phyloP scores from a whole-genome alignment of 768 basidiomycete species.

The Boletus sensibilis region DNA sequence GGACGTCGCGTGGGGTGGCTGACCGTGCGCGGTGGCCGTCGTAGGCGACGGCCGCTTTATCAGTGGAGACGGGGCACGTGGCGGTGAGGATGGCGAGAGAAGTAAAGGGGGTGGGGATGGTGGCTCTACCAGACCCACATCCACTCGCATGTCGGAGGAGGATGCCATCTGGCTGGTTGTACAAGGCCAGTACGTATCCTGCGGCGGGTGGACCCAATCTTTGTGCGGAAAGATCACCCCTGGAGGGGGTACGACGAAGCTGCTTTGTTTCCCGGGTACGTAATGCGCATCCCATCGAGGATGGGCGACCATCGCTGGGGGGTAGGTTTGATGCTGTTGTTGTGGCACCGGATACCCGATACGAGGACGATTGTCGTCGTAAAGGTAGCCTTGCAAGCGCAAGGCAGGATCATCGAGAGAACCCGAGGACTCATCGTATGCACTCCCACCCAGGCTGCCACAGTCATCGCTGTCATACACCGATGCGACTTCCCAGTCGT shows the following conservation, averaged over 20 bases:
- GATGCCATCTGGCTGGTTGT: constrained; percentile 1
- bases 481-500: constrained; percentile 33
- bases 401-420: constrained; percentile 9
- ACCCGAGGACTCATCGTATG: constrained; percentile 13
- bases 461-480: constrained; percentile 31
- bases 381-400: constrained; percentile 1
- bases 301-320: not conserved
- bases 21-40: constrained; percentile 11
- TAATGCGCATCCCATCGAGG: constrained; percentile 14
- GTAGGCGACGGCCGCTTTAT: constrained; percentile 18
- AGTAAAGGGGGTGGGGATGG: constrained; percentile 14
- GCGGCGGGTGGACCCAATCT: constrained; percentile 16
- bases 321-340: constrained; percentile 11
- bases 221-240: constrained; percentile 25
- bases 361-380: constrained; percentile 3
- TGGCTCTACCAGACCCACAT: constrained; percentile 1
- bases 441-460: constrained; percentile 24
- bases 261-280: constrained; percentile 9
- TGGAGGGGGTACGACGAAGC: constrained; percentile 25
- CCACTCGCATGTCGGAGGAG: constrained; percentile 1
- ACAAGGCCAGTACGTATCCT: constrained; percentile 15
- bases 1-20: not conserved
- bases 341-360: constrained; percentile 20
- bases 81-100: constrained; percentile 15
- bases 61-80: constrained; percentile 7